Evolutionary conservation across 2,329 filamentous ascomycete species (phyloP).

Genomic region (Fusarium ambrosium): DNA sequence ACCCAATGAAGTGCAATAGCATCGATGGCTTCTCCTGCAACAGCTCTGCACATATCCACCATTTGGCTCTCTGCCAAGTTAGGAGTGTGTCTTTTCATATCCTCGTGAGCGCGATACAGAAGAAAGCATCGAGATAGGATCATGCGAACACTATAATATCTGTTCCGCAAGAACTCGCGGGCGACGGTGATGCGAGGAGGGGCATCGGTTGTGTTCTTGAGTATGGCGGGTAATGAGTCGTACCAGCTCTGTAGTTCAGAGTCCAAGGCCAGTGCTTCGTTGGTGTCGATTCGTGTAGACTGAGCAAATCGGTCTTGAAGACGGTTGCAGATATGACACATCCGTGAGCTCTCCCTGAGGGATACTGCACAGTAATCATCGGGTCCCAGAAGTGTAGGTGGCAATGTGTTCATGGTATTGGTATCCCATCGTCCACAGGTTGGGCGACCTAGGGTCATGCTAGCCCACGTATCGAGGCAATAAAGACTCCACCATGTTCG

Average conservation of each 20-base stretch:
- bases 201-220: conserved; percentile 41
- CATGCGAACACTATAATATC: conserved; percentile 49
- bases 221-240: conserved; percentile 33
- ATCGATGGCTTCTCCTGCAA: conserved; percentile 50
- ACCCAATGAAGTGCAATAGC: conserved; percentile 50
- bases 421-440: conserved; percentile 48
- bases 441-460: conserved; percentile 77
- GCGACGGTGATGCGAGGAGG: conserved; percentile 45
- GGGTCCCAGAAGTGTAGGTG: conserved; percentile 37
- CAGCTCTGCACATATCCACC: conserved; percentile 42
- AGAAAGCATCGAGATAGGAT: conserved; percentile 42
- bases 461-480: conserved; percentile 79
- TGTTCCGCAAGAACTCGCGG: conserved; percentile 47
- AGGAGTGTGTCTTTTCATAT: conserved; percentile 31
- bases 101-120: conserved; percentile 32
- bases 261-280: conserved; percentile 48
- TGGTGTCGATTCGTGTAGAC: conserved; percentile 38
- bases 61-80: conserved; percentile 31
- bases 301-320: conserved; percentile 50
- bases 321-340: conserved; percentile 49
- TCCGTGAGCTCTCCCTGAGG: conserved; percentile 44
- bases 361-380: conserved; percentile 46
- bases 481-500: conserved; percentile 81
- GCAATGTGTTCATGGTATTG: conserved; percentile 49
- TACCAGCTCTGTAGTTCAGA: conserved; percentile 47